Evolutionary conservation across 176 grass and related monocot species (phyloP).

Genomic region (Typha latifolia): DNA sequence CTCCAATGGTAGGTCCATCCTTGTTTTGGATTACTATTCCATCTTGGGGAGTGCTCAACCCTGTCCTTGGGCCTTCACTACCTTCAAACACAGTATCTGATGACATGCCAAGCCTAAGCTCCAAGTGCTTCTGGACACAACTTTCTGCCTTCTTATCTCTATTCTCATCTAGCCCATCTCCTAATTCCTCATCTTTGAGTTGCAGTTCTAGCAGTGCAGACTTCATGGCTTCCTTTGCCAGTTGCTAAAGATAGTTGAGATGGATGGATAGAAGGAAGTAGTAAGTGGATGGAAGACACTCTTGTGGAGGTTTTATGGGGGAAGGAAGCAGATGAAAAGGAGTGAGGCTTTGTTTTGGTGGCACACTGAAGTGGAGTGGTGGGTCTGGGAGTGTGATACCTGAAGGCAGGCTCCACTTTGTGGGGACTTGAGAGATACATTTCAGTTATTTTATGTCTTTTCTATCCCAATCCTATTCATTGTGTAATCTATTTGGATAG

Average conservation of each 20-base stretch:
- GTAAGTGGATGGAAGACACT: not conserved
- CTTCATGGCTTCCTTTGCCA: conserved; percentile 34
- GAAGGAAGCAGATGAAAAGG: conserved; percentile 31
- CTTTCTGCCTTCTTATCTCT: not conserved
- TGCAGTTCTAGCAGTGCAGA: conserved; percentile 16
- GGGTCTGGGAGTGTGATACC: not conserved
- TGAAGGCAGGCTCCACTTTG: not conserved
- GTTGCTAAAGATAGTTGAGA: conserved; percentile 11
- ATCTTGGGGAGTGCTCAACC: not conserved
- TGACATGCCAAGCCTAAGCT: conserved; percentile 61
- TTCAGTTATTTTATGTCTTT: not conserved
- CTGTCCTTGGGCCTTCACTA: conserved; percentile 9
- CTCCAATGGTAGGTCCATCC: not conserved
- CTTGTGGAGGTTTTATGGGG: conserved; percentile 24
- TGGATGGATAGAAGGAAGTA: not conserved
- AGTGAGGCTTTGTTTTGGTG: conserved; percentile 37
- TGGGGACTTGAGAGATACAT: not conserved
- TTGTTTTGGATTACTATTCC: not conserved
- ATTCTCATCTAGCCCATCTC: not conserved
- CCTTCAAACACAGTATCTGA: conserved; percentile 23
- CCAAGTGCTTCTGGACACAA: conserved; percentile 29
- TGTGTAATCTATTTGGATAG: not conserved
- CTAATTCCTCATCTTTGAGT: conserved; percentile 26
- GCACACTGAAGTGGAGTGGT: conserved; percentile 25
- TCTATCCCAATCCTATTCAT: not conserved